Conservation (phyloP, 257 asterid genomes). For the Capsicum pubescens region DNA sequence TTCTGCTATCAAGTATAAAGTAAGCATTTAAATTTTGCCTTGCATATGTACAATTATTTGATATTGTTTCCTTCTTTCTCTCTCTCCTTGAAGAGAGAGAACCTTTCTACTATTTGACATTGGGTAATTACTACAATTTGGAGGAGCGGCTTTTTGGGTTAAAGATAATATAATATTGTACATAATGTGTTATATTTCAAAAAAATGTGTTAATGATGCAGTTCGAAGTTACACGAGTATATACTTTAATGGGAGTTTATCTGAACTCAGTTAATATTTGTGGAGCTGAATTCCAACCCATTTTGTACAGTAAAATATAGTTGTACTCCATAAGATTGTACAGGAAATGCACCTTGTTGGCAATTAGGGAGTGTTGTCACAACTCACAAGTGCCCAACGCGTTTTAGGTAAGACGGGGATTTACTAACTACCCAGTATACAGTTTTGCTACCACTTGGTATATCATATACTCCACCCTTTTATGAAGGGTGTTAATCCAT, state of each 20-base stretch:
- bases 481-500: neutral
- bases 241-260: neutral
- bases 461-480: neutral
- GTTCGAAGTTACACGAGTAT: neutral
- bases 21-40: neutral
- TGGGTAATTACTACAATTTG: too few species aligned
- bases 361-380: neutral
- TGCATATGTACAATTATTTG: neutral
- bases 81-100: neutral
- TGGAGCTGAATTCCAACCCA: neutral
- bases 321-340: neutral
- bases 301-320: neutral
- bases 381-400: neutral
- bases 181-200: neutral
- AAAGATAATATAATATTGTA: too few species aligned
- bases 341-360: neutral
- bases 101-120: neutral
- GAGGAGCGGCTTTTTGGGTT: too few species aligned
- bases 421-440: neutral
- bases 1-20: slow-evolving; percentile 8
- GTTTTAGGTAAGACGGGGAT: neutral
- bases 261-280: neutral
- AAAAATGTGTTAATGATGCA: neutral
- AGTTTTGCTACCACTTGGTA: neutral
- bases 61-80: neutral